phyloP scores from a whole-genome alignment of 2,329 filamentous ascomycete species.

The Trichoderma sp. region DNA sequence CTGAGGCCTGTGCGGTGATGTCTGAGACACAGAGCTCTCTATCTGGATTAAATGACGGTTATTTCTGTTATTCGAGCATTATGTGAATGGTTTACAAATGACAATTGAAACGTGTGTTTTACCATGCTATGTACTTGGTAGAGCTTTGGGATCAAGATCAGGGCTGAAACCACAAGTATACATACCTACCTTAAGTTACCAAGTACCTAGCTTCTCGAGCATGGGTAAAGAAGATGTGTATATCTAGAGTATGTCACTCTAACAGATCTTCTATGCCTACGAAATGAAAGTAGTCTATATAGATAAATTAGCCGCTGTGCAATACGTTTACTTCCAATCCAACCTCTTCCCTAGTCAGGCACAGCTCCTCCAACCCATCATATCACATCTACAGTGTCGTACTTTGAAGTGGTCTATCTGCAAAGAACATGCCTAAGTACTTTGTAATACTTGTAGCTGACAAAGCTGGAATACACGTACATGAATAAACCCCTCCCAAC shows the following conservation, averaged over 20 bases:
- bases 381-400: not conserved
- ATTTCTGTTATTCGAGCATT: not conserved
- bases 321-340: not conserved
- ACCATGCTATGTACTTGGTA: not conserved
- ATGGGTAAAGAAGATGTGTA: not conserved
- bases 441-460: not conserved
- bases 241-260: not conserved
- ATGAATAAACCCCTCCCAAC: not conserved
- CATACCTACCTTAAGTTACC: not conserved
- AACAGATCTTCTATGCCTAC: not conserved
- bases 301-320: not conserved
- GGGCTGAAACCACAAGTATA: not conserved
- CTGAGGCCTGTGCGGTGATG: not conserved
- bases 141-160: not conserved
- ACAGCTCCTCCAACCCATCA: not conserved
- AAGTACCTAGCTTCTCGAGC: not conserved
- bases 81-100: slow-evolving; percentile 5
- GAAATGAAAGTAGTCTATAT: not conserved
- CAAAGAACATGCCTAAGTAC: not conserved
- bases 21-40: not conserved
- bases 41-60: not conserved
- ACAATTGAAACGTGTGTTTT: not conserved
- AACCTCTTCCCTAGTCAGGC: not conserved
- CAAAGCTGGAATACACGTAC: not conserved
- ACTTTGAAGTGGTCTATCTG: not conserved